phyloP scores from a whole-genome alignment of 192 early-diverging fungal species.

The Coemansia sp. region DNA sequence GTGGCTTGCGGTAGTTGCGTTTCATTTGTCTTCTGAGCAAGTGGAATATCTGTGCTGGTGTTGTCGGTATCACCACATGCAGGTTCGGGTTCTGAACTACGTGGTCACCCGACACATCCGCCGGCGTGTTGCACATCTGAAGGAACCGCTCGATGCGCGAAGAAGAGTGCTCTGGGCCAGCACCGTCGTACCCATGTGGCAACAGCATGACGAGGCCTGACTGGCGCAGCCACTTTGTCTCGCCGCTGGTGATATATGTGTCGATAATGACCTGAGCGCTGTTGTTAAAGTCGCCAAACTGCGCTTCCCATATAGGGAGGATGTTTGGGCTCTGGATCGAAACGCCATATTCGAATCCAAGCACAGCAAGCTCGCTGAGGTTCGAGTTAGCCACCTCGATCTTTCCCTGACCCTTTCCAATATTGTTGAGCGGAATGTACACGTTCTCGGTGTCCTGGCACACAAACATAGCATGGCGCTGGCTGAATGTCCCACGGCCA shows the following conservation, averaged over 20 bases:
- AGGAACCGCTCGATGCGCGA: conserved; percentile 93
- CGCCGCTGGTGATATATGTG: conserved; percentile 84
- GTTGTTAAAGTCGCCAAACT: conserved; percentile 99
- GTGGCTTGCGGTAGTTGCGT: conserved; percentile 91
- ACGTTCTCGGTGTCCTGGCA: conserved; percentile 87
- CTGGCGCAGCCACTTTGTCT: conserved; percentile 95
- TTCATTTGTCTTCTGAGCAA: conserved; percentile 90
- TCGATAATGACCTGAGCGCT: conserved; percentile 95
- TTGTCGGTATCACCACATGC: conserved; percentile 92
- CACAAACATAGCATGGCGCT: conserved; percentile 96
- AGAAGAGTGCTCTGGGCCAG: conserved; percentile 93
- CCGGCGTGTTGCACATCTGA: conserved; percentile 85
- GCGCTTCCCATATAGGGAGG: conserved; percentile 96
- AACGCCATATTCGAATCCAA: conserved; percentile 95
- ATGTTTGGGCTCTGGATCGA: conserved; percentile 86
- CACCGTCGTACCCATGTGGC: conserved; percentile 95
- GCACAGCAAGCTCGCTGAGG: conserved; percentile 91
- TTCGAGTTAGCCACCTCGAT: conserved; percentile 90
- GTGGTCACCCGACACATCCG: conserved; percentile 61
- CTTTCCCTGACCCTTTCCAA: conserved; percentile 59
- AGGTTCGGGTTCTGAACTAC: conserved; percentile 82
- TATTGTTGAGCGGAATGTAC: conserved; percentile 81
- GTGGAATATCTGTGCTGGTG: conserved; percentile 96
- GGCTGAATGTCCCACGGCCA: conserved; percentile 96
- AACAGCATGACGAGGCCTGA: conserved; percentile 90